A percentile compares a stretch with the other conserved stretches of the same genome.
Conservation (phyloP, 176 grass and related monocot genomes). For the Oryza glaberrima region DNA sequence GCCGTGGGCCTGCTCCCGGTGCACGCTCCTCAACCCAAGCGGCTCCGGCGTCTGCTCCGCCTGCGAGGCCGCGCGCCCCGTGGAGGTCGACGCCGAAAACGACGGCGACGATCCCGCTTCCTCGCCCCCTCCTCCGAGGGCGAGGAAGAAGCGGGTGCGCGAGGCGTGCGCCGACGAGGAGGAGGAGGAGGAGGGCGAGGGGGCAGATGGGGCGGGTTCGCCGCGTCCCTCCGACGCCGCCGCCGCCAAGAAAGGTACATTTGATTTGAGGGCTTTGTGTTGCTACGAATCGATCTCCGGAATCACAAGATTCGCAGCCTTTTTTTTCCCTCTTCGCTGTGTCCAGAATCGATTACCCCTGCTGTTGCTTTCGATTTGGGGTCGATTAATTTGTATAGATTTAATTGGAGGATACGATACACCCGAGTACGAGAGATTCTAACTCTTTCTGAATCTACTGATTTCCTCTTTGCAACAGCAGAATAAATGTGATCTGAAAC, state of each 20-base stretch:
- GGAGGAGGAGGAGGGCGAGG: background rate
- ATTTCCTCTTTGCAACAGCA: background rate
- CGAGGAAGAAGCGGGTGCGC: conserved; percentile 10
- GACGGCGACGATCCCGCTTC: conserved; percentile 5
- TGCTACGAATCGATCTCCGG: background rate
- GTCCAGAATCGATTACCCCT: background rate
- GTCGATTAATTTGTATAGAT: background rate
- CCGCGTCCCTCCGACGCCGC: background rate
- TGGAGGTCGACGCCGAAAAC: conserved; percentile 55
- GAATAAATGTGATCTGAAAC: background rate
- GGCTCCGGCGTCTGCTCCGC: conserved; percentile 29
- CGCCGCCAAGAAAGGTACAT: conserved; percentile 38
- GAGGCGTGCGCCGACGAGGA: conserved; percentile 3
- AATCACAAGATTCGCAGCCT: background rate
- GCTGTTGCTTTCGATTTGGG: background rate
- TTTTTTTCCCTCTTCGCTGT: background rate
- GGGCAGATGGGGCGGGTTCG: background rate
- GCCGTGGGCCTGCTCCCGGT: conserved; percentile 52
- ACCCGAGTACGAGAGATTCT: background rate
- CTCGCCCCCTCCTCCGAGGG: background rate
- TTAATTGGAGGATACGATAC: background rate
- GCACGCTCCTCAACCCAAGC: conserved; percentile 50
- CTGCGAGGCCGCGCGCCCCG: conserved; percentile 41
- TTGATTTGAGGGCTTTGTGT: background rate
- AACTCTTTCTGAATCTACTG: background rate